A percentile compares a stretch with the other conserved stretches of the same genome.
Evolutionary conservation across 192 early-diverging fungal species (phyloP).

Genomic region (Umbelopsis sp.): DNA sequence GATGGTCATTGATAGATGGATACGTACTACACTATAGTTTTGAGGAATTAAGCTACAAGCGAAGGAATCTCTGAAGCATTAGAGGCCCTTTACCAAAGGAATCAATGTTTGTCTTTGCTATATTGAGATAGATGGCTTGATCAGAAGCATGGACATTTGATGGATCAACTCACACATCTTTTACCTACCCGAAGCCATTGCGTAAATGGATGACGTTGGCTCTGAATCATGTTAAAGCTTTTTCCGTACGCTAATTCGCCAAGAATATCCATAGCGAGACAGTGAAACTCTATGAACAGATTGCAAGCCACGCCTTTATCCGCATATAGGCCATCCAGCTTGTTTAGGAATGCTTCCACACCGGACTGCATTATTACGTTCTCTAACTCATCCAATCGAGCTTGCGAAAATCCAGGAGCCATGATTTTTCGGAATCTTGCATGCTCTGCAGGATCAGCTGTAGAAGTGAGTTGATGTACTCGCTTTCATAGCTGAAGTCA

Average conservation of each 20-base stretch:
- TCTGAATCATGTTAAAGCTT: constrained; percentile 6
- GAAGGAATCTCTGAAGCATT: neutral
- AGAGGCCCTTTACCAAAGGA: neutral
- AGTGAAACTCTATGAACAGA: neutral
- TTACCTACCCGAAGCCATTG: neutral
- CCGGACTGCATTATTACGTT: neutral
- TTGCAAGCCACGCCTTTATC: neutral
- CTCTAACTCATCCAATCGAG: neutral
- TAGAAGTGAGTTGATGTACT: neutral
- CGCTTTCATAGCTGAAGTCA: neutral
- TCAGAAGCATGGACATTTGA: neutral
- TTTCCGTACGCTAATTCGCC: constrained; percentile 5
- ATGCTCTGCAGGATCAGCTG: neutral
- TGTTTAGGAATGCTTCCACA: neutral
- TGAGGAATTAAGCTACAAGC: neutral
- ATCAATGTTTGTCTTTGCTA: neutral
- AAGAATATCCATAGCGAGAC: constrained; percentile 3
- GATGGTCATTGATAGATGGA: neutral
- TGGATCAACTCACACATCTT: neutral
- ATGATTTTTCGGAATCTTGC: neutral
- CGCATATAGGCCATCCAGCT: neutral
- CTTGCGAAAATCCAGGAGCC: neutral
- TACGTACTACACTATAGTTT: neutral
- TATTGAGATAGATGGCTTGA: neutral
- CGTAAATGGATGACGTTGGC: neutral